Evolutionary conservation across 2,329 filamentous ascomycete genomes (phyloP).

Genomic region (Xylariaceae sp.): DNA sequence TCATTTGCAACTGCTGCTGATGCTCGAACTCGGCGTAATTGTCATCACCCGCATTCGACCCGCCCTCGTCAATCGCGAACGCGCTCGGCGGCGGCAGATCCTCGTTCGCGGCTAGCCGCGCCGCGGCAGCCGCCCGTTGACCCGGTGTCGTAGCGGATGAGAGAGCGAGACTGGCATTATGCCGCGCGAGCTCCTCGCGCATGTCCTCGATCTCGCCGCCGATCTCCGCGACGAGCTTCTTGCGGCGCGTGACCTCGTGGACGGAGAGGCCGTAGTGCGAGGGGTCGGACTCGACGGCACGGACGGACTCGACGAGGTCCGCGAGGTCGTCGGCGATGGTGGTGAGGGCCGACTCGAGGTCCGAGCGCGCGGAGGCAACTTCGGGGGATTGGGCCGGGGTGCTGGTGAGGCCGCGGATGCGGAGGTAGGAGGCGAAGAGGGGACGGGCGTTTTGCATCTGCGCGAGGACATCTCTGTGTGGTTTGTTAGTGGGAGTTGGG

Average conservation of each 20-base stretch:
- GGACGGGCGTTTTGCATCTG: slow-evolving; percentile 76
- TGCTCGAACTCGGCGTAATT: slow-evolving; percentile 81
- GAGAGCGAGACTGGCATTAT: slow-evolving; percentile 34
- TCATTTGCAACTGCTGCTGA: slow-evolving; percentile 82
- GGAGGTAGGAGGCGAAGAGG: slow-evolving; percentile 89
- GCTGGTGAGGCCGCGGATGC: slow-evolving; percentile 81
- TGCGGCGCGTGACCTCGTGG: slow-evolving; percentile 73
- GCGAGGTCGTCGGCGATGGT: slow-evolving; percentile 76
- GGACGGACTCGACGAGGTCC: slow-evolving; percentile 82
- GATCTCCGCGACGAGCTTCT: slow-evolving; percentile 82
- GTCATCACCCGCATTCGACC: slow-evolving; percentile 40
- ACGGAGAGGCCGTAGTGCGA: slow-evolving; percentile 79
- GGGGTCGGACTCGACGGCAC: slow-evolving; percentile 81
- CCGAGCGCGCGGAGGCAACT: slow-evolving; percentile 69
- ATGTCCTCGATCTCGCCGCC: slow-evolving; percentile 84
- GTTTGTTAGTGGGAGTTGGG: slow-evolving; percentile 54
- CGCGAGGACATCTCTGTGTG: slow-evolving; percentile 72
- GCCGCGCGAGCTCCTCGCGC: slow-evolving; percentile 70
- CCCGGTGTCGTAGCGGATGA: slow-evolving; percentile 22
- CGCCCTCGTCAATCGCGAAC: slow-evolving; percentile 52
- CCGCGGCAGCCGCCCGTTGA: slow-evolving; percentile 18
- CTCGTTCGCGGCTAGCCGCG: slow-evolving; percentile 34
- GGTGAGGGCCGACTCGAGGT: slow-evolving; percentile 61
- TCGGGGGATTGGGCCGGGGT: slow-evolving; percentile 66
- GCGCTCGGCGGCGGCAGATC: slow-evolving; percentile 51